Percentiles rank a stretch among this genome's conserved stretches.
These are phyloP conservation scores for Naganishia friedmannii DNA, from an alignment of 768 basidiomycete species.

Conservation along the genomic window DNA sequence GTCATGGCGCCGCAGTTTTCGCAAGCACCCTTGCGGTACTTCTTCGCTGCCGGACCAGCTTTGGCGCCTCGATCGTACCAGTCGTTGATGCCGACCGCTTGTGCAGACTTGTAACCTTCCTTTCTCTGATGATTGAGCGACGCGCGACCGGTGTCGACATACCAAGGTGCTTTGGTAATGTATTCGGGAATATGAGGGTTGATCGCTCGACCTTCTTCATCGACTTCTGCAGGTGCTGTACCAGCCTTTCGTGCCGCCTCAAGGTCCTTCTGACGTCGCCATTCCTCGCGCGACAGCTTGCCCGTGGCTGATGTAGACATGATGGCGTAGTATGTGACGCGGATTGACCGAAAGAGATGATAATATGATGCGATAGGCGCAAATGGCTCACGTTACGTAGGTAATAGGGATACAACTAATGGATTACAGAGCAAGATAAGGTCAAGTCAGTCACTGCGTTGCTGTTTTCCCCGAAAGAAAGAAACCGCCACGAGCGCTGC, in stretches of 20 bases:
- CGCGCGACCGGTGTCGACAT: constrained; percentile 88
- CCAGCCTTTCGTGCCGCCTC: constrained; percentile 98
- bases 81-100: constrained; percentile 67
- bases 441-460: constrained; percentile 25
- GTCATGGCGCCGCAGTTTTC: constrained; percentile 98
- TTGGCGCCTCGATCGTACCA: constrained; percentile 81
- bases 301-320: constrained; percentile 56
- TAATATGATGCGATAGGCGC: background rate
- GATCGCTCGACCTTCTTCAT: constrained; percentile 91
- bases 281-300: constrained; percentile 91
- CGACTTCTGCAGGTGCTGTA: constrained; percentile 91
- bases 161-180: constrained; percentile 98
- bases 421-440: constrained; percentile 15
- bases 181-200: constrained; percentile 99
- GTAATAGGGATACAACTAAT: constrained; percentile 21
- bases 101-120: constrained; percentile 51
- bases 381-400: constrained; percentile 12
- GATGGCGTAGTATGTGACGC: background rate
- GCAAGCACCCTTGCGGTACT: constrained; percentile 96
- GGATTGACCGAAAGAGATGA: background rate
- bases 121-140: constrained; percentile 91
- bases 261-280: constrained; percentile 89
- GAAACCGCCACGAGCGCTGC: constrained; percentile 11
- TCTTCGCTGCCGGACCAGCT: constrained; percentile 83
- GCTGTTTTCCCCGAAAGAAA: constrained; percentile 6